Conservation (phyloP, 306 rosid species). For the Ziziphus jujuba region DNA sequence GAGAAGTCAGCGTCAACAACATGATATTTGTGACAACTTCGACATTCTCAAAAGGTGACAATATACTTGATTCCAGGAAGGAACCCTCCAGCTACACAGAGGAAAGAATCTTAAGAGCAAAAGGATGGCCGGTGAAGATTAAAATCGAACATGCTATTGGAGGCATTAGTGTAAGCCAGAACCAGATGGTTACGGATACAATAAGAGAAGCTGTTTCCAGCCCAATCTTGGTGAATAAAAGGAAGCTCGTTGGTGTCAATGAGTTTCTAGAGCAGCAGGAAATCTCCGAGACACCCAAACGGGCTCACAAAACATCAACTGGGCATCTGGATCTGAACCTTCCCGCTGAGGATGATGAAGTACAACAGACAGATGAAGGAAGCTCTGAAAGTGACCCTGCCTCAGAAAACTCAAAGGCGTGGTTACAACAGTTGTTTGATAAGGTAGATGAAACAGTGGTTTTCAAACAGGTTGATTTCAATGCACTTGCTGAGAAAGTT, state of each 20-base stretch:
- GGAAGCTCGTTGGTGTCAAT: constrained; percentile 53
- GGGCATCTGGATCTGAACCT: constrained; percentile 78
- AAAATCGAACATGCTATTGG: constrained; percentile 42
- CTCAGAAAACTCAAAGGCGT: constrained; percentile 45
- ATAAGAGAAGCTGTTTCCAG: constrained; percentile 33
- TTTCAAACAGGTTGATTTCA: constrained; percentile 73
- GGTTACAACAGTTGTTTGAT: constrained; percentile 65
- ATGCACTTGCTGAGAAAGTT: constrained; percentile 56
- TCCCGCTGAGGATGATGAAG: constrained; percentile 70
- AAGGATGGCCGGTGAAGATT: constrained; percentile 53
- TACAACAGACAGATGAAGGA: constrained; percentile 32
- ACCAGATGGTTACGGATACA: constrained; percentile 32
- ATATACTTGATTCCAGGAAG: constrained; percentile 19
- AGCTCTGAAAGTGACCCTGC: constrained; percentile 38
- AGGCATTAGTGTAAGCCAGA: constrained; percentile 34
- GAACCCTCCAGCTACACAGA: constrained; percentile 53
- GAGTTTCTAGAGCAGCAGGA: constrained; percentile 43
- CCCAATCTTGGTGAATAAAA: constrained; percentile 54
- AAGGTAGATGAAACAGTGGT: constrained; percentile 60
- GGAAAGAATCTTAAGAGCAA: constrained; percentile 57
- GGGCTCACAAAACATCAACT: constrained; percentile 57
- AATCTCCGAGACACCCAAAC: constrained; percentile 53
- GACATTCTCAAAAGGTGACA: constrained; percentile 32
- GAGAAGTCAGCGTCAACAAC: constrained; percentile 72
- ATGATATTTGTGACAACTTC: constrained; percentile 58